A percentile compares a stretch with the other conserved stretches of the same genome.
These are phyloP conservation scores for Stylosanthes scabra DNA, from an alignment of 331 rosid species.

Conservation along the genomic window DNA sequence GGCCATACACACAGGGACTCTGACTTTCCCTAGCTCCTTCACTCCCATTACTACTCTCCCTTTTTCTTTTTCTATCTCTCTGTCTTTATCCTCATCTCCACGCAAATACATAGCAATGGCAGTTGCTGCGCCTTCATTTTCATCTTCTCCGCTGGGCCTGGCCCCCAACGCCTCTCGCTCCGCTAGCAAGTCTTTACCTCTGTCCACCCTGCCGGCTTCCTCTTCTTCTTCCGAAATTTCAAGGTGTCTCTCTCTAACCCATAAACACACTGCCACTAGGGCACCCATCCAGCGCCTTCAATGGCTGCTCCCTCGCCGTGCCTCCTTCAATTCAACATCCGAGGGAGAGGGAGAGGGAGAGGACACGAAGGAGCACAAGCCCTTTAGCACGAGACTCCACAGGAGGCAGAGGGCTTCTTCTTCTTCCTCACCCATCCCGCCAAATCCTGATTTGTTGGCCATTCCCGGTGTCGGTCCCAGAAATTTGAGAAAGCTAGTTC, in stretches of 20 bases:
- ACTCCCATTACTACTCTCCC: background rate
- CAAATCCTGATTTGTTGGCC: constrained; percentile 87
- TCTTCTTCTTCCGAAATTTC: constrained; percentile 43
- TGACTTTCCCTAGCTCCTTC: background rate
- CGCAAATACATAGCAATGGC: background rate
- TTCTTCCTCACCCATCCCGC: constrained; percentile 46
- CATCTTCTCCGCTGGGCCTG: background rate
- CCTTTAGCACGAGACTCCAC: constrained; percentile 41
- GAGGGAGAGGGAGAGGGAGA: constrained; percentile 25
- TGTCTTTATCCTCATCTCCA: background rate
- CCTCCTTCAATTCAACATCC: constrained; percentile 53
- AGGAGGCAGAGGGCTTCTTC: constrained; percentile 64
- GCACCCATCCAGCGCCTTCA: constrained; percentile 39
- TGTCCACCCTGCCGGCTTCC: constrained; percentile 14
- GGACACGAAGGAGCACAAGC: constrained; percentile 38
- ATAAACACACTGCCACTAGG: background rate
- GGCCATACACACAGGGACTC: background rate
- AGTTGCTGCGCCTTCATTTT: background rate
- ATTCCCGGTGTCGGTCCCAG: constrained; percentile 98
- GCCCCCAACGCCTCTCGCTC: background rate
- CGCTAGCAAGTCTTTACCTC: background rate
- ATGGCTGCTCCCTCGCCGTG: constrained; percentile 47
- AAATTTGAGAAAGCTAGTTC: constrained; percentile 83
- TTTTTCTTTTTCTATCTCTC: background rate
- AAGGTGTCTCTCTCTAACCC: constrained; percentile 37